These are phyloP conservation scores for Lactifluus pinguis DNA, from an alignment of 768 basidiomycete genomes.

Conservation along the genomic window DNA sequence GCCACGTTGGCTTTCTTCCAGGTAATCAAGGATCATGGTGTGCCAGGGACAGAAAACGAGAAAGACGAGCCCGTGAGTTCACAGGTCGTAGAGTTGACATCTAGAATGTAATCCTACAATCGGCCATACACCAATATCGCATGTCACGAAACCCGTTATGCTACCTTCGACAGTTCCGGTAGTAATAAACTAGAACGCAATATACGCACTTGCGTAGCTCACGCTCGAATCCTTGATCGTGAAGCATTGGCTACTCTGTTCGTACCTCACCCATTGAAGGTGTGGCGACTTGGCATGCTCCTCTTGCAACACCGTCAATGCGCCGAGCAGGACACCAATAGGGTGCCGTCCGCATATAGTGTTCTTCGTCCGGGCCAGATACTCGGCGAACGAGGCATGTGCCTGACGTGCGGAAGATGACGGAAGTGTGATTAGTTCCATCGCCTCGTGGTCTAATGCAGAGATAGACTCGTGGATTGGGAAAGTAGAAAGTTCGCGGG, in stretches of 20 bases:
- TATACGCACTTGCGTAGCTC: conserved; percentile 90
- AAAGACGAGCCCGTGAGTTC: conserved; percentile 48
- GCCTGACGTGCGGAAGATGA: conserved; percentile 43
- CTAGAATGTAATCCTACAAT: conserved; percentile 14
- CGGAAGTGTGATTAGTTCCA: conserved; percentile 57
- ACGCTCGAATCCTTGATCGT: conserved; percentile 78
- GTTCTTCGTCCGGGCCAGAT: conserved; percentile 71
- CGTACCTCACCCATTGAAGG: conserved; percentile 84
- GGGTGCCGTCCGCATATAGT: conserved; percentile 97
- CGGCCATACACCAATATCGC: not conserved
- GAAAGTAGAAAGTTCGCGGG: conserved; percentile 34
- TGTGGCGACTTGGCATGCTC: conserved; percentile 25
- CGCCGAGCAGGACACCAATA: conserved; percentile 84
- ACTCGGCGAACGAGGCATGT: conserved; percentile 55
- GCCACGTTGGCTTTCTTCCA: conserved; percentile 22
- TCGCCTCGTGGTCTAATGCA: conserved; percentile 79
- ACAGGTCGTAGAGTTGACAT: conserved; percentile 27
- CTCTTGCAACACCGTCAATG: conserved; percentile 51
- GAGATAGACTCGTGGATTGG: conserved; percentile 81
- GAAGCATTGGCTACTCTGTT: conserved; percentile 77
- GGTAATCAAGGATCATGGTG: conserved; percentile 58
- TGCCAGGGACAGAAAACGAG: conserved; percentile 59
- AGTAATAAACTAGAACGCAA: conserved; percentile 40
- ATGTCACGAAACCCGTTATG: not conserved
- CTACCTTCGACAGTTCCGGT: not conserved